These are phyloP conservation scores for Fusarium incarnatum DNA, from an alignment of 2,329 filamentous ascomycete species.

Conservation along the genomic window DNA sequence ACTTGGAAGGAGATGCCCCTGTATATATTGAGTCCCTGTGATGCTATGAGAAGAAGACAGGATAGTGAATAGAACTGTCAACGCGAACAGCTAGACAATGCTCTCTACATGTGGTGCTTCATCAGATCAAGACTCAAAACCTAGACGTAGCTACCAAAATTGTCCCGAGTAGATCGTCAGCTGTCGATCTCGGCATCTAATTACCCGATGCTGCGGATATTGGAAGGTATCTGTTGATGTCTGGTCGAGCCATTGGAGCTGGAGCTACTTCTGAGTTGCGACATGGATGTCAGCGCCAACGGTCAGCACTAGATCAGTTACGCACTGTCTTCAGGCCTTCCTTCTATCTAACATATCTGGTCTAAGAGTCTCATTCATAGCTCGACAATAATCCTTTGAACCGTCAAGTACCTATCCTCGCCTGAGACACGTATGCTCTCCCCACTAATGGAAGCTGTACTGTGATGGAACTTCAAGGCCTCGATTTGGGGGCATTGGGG, in stretches of 20 bases:
- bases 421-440: not conserved
- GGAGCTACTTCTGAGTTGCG: not conserved
- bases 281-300: not conserved
- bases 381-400: not conserved
- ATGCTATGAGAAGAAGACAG: not conserved
- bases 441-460: not conserved
- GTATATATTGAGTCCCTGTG: conserved; percentile 41
- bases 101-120: not conserved
- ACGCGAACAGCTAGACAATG: not conserved
- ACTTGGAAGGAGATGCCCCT: conserved; percentile 44
- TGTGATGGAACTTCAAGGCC: not conserved
- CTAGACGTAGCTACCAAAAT: not conserved
- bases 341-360: not conserved
- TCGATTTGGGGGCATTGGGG: conserved; percentile 2
- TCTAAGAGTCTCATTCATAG: not conserved
- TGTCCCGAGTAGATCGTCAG: not conserved
- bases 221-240: not conserved
- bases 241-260: not conserved
- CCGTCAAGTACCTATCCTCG: not conserved
- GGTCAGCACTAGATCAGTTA: not conserved
- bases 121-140: not conserved
- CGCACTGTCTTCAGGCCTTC: not conserved
- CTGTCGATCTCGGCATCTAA: not conserved
- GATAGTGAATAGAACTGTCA: not conserved
- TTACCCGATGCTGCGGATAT: not conserved